Evolutionary conservation across 83 land plant species (phyloP), one percentile per base, ranked within the genome.

Genomic region (Thuja plicata): DNA sequence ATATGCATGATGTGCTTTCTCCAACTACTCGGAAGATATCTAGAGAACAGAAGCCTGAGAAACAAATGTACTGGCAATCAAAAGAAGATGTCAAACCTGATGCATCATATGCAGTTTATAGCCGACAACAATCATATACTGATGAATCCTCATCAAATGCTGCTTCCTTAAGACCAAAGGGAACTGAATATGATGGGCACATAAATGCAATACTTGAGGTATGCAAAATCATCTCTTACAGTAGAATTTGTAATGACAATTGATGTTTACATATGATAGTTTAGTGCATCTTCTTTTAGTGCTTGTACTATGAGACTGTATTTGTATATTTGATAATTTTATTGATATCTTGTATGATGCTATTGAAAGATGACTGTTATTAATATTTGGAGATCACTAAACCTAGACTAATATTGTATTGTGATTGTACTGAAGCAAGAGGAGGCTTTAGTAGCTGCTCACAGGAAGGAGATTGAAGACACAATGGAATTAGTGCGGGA

Each of bases 401-500:
- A 5, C 46, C 66, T 76, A 46, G 50, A 77, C 30, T 85, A 30
- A 84, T 15, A 84, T 11, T 83, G 87, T 79, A 30, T 3, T 12
- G 85, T 71, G 35, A 62, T 11, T 46, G 79, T 86, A 85, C 46
- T 91, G 80, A 35, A 95, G 97, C 95, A 95, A 88, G 97, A 95
- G 91, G 97, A 95, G 89, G 95, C 97, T 82, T 71, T 95, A 32
- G 92, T 95, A 84, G 91, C 97, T 41, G 93, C 95, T 82, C 97
- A 95, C 84, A 91, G 97, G 70, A 95, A 93, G 91, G 97, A 94
- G 89, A 95, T 95, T 86, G 97, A 95, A 89, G 95, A 94, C 57
- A 95, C 95, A 30, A 95, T 95, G 95, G 97, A 95, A 88, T 93
- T 94, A 84, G 97, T 95, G 37, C 97, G 95, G 27, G 97, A 95